Evolutionary conservation across 805 yeast genomes (phyloP), one percentile per base, ranked within the genome.

Genomic region (Starmerella ratchasimensis): DNA sequence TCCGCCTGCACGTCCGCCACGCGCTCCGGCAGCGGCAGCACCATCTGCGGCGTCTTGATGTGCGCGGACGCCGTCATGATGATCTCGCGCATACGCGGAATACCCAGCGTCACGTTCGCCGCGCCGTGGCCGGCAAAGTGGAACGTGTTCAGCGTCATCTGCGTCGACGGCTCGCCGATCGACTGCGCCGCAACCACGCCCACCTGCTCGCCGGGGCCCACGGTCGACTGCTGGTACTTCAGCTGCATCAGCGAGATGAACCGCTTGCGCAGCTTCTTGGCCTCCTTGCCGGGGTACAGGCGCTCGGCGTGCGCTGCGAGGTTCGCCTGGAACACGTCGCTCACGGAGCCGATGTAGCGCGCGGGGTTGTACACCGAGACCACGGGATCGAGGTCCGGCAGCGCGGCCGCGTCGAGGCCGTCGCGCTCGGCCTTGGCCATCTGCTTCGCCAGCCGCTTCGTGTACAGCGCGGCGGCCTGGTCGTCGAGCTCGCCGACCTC

Each of bases 101-200:
- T 90, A 80, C 99, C 99, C 54, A 90, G 70, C 0, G 99, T 90
- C 47, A 90, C 99, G 63, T 90, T 90, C 32, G 98, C 98, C 41
- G 98, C 99, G 74, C 99, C 99, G 65, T 93, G 98, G 60, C 99
- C 99, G 52, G 99, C 99, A 56, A 90, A 90, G 68, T 90, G 94
- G 82, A 82, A 82, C 33, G 94, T 82, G 60, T 82, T 82, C 54
- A 82, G 72, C 14, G 99, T 90, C 99, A 90, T 90, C 67, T 90
- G 99, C 3, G 99, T 90, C 4, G 96, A 83, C 36, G 99, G 99
- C 63, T 90, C 99, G 63, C 99, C 99, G 59, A 90, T 77, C 38
- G 96, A 84, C 64, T 90, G 97, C 17, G 96, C 80, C 6, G 98
- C 99, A 63, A 93, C 78, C 55, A 90, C 86, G 63, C 99, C 99